Evolutionary conservation across 129 eudicot genomes (phyloP).

Genomic region (Ambrosia trifida): DNA sequence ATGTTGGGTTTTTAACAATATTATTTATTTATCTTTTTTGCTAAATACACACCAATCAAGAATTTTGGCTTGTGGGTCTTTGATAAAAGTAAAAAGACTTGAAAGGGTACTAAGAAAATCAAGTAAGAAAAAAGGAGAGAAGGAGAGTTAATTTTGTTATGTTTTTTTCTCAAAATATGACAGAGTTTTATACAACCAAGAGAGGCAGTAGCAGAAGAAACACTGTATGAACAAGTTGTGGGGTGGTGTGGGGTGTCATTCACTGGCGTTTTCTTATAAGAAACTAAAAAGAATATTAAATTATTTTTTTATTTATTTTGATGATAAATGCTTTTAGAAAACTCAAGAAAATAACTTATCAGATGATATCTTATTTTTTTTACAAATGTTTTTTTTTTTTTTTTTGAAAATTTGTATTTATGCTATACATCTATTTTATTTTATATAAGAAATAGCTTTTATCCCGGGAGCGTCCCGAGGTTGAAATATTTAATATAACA

Average conservation of each 20-base stretch:
- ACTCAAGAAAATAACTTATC: too few relatives aligned
- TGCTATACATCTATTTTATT: too few relatives aligned
- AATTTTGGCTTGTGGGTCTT: conserved; percentile 19
- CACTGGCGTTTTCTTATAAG: conserved; percentile 37
- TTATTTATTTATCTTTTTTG: neutral
- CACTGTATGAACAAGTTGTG: conserved; percentile 42
- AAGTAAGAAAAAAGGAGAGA: conserved; percentile 18
- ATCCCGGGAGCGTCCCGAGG: too few relatives aligned
- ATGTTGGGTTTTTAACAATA: neutral
- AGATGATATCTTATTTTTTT: too few relatives aligned
- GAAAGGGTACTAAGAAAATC: neutral
- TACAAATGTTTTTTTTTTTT: too few relatives aligned
- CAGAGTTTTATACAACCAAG: conserved; percentile 36
- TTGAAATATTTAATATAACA: too few relatives aligned
- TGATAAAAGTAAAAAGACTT: neutral
- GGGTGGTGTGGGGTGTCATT: conserved; percentile 43
- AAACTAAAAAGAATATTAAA: conserved; percentile 23
- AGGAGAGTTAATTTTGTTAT: conserved; percentile 11
- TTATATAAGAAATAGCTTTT: too few relatives aligned
- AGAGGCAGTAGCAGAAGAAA: conserved; percentile 30
- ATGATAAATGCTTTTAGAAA: neutral
- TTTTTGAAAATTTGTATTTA: too few relatives aligned
- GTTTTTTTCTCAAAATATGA: conserved; percentile 29
- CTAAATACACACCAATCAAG: conserved; percentile 31
- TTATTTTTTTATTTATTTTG: neutral